Percentiles rank a stretch among this genome's conserved stretches.
phyloP scores from a whole-genome alignment of 352 stramenopile species.

The Plasmopara halstedii region DNA sequence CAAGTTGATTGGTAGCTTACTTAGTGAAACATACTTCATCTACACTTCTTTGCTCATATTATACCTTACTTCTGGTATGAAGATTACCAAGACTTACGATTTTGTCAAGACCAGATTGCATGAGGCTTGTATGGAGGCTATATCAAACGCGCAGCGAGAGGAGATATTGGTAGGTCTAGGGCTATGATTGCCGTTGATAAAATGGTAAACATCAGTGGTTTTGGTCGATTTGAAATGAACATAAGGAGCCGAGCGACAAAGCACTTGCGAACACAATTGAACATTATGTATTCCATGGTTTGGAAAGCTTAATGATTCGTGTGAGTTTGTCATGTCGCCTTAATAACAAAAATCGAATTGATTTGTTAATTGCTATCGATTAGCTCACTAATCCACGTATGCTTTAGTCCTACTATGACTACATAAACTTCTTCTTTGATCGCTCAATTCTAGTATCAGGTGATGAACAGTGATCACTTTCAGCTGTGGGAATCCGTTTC shows the following conservation, averaged over 20 bases:
- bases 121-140: neutral
- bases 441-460: conserved; percentile 6
- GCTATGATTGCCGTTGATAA: no score
- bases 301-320: neutral
- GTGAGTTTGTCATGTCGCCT: neutral
- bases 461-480: neutral
- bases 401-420: neutral
- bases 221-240: no score
- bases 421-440: conserved; percentile 3
- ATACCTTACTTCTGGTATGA: no score
- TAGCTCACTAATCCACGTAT: conserved; percentile 2
- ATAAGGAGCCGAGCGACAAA: no score
- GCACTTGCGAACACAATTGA: neutral
- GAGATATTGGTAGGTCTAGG: no score
- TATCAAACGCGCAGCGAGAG: no score
- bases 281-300: neutral
- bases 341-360: neutral
- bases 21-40: neutral
- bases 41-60: no score
- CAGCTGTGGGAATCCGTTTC: neutral
- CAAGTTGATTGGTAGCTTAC: conserved; percentile 1
- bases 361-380: conserved; percentile 2
- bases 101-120: no score
- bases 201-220: no score
- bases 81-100: no score